Evolutionary conservation across 139 green algal genomes (phyloP).

Genomic region (Chlorella sp.): DNA sequence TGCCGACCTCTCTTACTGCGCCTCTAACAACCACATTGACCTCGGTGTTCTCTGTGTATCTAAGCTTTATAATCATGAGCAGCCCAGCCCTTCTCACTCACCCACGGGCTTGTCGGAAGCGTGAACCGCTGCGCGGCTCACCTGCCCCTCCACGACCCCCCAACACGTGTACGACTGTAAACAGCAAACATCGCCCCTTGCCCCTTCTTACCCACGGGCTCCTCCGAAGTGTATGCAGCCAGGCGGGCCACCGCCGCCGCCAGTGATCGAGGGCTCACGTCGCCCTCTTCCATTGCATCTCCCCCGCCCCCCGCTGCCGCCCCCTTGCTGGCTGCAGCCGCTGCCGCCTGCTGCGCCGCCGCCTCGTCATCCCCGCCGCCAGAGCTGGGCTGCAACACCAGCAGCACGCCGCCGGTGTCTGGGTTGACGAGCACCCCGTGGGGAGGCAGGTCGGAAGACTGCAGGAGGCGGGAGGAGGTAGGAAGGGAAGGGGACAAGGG

Average conservation of each 20-base stretch:
- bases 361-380: neutral
- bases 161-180: too few relatives aligned
- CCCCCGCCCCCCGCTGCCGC: neutral
- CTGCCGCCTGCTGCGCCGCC: constrained; percentile 15
- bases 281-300: constrained; percentile 27
- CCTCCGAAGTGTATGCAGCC: constrained; percentile 63
- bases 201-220: constrained; percentile 27
- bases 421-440: constrained; percentile 41
- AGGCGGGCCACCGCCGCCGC: constrained; percentile 63
- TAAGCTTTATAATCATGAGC: too few relatives aligned
- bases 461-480: neutral
- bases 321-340: neutral
- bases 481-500: neutral
- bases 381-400: constrained; percentile 50
- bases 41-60: too few relatives aligned
- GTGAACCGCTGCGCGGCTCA: too few relatives aligned
- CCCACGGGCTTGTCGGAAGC: too few relatives aligned
- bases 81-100: too few relatives aligned
- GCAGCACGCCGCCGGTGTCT: constrained; percentile 34
- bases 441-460: constrained; percentile 49
- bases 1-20: neutral
- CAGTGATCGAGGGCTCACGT: constrained; percentile 72
- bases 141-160: too few relatives aligned
- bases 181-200: too few relatives aligned
- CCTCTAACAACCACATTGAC: neutral